phyloP scores from a whole-genome alignment of 176 grass and related monocot species.

The Pharus latifolius region DNA sequence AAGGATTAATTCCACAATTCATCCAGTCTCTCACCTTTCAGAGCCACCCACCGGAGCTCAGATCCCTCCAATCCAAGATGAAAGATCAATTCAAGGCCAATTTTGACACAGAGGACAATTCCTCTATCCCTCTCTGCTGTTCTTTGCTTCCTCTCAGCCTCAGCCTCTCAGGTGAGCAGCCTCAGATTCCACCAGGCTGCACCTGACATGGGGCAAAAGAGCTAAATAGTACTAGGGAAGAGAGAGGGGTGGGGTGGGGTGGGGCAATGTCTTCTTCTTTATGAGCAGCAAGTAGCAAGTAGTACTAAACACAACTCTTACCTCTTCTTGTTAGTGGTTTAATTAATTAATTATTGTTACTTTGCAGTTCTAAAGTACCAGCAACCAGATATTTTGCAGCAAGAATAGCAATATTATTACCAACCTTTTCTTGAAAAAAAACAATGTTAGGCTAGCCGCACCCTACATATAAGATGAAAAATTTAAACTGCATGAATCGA shows the following conservation, averaged over 20 bases:
- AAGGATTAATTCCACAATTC: slow-evolving; percentile 15
- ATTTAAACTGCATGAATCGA: not conserved
- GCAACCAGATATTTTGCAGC: not conserved
- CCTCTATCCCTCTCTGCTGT: not conserved
- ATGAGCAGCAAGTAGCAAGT: slow-evolving; percentile 15
- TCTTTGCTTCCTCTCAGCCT: slow-evolving; percentile 19
- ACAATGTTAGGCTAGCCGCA: no score
- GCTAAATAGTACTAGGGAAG: slow-evolving; percentile 5
- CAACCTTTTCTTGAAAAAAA: not conserved
- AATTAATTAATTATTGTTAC: slow-evolving; percentile 18
- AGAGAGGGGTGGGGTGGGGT: not conserved
- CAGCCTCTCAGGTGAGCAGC: slow-evolving; percentile 32
- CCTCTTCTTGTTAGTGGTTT: slow-evolving; percentile 2
- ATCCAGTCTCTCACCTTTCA: slow-evolving; percentile 20
- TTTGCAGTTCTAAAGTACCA: slow-evolving; percentile 27
- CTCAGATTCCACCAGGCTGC: slow-evolving; percentile 30
- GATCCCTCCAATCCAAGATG: slow-evolving; percentile 33
- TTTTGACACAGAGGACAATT: not conserved
- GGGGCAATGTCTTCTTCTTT: not conserved
- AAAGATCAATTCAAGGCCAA: slow-evolving; percentile 25
- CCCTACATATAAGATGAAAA: no score
- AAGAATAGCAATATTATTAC: slow-evolving; percentile 11
- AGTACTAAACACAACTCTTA: not conserved
- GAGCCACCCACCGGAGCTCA: slow-evolving; percentile 1
- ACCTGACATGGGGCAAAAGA: slow-evolving; percentile 24